Conservation (phyloP, 768 basidiomycete species). For the Trametopsis cervina region DNA sequence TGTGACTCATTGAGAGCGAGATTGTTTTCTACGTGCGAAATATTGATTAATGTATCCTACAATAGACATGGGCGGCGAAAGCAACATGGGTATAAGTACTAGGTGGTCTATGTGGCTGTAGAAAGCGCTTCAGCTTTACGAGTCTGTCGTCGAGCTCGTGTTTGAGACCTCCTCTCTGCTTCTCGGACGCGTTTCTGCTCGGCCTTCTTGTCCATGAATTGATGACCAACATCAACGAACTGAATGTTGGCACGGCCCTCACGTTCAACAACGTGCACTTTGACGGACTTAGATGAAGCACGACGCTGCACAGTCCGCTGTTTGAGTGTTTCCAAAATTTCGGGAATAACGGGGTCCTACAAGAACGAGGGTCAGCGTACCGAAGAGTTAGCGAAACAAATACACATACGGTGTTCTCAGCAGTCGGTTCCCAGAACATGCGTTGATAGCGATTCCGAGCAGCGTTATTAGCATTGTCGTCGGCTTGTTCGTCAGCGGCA, state of each 20-base stretch:
- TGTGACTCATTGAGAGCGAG: not conserved
- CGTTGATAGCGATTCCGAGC: slow-evolving; percentile 62
- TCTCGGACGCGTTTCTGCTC: slow-evolving; percentile 41
- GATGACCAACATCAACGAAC: slow-evolving; percentile 70
- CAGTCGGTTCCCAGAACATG: slow-evolving; percentile 73
- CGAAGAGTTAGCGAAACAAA: too few species aligned
- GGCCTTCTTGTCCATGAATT: slow-evolving; percentile 56
- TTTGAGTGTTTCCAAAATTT: slow-evolving; percentile 10
- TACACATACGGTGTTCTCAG: slow-evolving; percentile 59
- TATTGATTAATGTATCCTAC: too few species aligned
- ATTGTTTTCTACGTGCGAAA: too few species aligned
- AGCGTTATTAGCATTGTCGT: slow-evolving; percentile 49
- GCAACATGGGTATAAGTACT: not conserved
- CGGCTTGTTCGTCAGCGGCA: slow-evolving; percentile 58
- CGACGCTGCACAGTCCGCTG: not conserved
- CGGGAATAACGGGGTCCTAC: slow-evolving; percentile 60
- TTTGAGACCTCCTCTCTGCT: slow-evolving; percentile 36
- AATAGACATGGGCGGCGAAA: too few species aligned
- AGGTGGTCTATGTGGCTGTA: not conserved
- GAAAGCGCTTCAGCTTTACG: not conserved
- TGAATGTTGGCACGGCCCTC: slow-evolving; percentile 48
- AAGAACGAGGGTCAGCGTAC: slow-evolving; percentile 1
- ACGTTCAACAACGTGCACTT: slow-evolving; percentile 16
- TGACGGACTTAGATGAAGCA: not conserved
- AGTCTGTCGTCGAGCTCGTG: not conserved